Percentiles rank a stretch among this genome's conserved stretches.
These are phyloP conservation scores for Russula sp. DNA, from an alignment of 768 basidiomycete species.

Conservation along the genomic window DNA sequence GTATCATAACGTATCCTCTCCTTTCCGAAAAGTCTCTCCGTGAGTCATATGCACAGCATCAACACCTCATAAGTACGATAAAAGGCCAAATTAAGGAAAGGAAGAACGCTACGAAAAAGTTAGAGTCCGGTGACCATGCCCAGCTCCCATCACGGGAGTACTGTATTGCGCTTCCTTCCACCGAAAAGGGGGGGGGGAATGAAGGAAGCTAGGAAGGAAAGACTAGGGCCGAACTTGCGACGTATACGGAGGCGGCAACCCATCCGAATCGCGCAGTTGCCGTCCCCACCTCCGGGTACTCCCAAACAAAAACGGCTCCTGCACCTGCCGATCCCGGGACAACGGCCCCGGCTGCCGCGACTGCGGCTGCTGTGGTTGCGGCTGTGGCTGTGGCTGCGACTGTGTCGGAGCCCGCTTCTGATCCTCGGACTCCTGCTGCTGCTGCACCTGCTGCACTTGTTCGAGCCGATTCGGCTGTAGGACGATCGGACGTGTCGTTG, in stretches of 20 bases:
- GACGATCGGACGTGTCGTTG: not conserved
- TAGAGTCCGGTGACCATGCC: not conserved
- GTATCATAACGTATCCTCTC: not conserved
- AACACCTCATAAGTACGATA: not conserved
- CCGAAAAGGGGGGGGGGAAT: not conserved
- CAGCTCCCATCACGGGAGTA: too few species aligned
- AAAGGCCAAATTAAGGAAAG: not conserved
- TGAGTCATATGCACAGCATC: not conserved
- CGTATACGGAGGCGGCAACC: constrained; percentile 7
- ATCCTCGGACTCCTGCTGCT: not conserved
- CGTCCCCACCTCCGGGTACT: not conserved
- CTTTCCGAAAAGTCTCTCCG: not conserved
- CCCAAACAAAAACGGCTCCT: not conserved
- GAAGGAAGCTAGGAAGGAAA: not conserved
- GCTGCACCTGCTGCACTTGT: not conserved
- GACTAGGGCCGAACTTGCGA: not conserved
- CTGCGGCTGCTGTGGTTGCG: not conserved
- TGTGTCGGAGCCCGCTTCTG: too few species aligned
- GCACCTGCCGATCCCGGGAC: not conserved
- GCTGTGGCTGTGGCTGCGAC: not conserved
- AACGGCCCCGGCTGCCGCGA: not conserved
- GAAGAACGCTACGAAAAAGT: not conserved
- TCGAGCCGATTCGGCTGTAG: constrained; percentile 8
- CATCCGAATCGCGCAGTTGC: not conserved
- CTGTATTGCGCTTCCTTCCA: too few species aligned